A percentile compares a stretch with the other conserved stretches of the same genome.
Evolutionary conservation across 371 early-diverging fungal species (phyloP).

Genomic region (Rhizomucor pusillus): DNA sequence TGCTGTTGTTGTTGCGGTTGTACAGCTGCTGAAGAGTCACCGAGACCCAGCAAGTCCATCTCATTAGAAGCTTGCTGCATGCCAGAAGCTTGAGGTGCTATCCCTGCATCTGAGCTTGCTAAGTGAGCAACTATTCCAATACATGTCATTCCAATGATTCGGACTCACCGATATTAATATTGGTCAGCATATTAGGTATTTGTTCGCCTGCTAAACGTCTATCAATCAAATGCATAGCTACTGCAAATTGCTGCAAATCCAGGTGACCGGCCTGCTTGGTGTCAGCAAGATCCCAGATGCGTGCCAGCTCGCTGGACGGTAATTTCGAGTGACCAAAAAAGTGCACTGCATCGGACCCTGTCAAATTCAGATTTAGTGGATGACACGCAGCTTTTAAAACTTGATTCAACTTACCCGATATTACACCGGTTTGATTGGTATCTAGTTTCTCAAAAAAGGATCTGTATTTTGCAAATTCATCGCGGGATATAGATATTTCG

Average conservation of each 20-base stretch:
- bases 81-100: no score
- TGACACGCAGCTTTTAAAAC: not conserved
- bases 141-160: no score
- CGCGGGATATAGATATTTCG: constrained; percentile 24
- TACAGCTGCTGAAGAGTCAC: constrained; percentile 4
- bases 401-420: constrained; percentile 23
- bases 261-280: constrained; percentile 41
- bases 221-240: constrained; percentile 64
- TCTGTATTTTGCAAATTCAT: constrained; percentile 30
- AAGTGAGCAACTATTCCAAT: no score
- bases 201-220: constrained; percentile 47
- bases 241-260: constrained; percentile 50
- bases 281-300: constrained; percentile 72
- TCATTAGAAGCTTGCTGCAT: constrained; percentile 2
- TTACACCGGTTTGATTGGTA: constrained; percentile 24
- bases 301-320: constrained; percentile 62
- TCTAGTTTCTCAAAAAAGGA: constrained; percentile 31
- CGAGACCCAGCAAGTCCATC: constrained; percentile 26
- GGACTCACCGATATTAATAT: no score
- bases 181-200: constrained; percentile 28
- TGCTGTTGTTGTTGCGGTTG: constrained; percentile 1
- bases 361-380: not conserved
- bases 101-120: no score
- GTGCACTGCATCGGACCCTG: constrained; percentile 67
- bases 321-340: constrained; percentile 78